Conservation (phyloP, 768 basidiomycete genomes). For the Tylopilus balloui region DNA sequence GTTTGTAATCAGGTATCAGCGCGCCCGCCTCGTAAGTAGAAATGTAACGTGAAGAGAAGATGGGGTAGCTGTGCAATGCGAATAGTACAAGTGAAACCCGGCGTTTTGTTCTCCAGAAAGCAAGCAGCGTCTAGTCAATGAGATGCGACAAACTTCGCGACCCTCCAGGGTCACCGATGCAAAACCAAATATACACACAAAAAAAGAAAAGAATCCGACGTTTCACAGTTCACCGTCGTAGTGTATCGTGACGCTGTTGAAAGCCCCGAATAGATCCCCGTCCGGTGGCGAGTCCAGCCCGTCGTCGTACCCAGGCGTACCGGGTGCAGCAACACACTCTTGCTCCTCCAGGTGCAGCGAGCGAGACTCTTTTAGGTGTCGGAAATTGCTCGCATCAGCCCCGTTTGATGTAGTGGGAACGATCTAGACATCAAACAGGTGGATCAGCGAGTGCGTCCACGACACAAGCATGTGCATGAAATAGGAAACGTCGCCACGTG, state of each 20-base stretch:
- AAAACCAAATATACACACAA: conserved; percentile 6
- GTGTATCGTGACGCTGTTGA: conserved; percentile 85
- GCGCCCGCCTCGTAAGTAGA: conserved; percentile 22
- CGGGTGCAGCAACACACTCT: conserved; percentile 33
- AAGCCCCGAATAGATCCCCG: conserved; percentile 77
- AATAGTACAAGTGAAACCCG: conserved; percentile 33
- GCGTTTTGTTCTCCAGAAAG: conserved; percentile 18
- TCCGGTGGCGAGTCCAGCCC: conserved; percentile 43
- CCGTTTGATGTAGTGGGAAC: conserved; percentile 71
- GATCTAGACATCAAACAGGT: conserved; percentile 50
- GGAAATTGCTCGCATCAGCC: conserved; percentile 84
- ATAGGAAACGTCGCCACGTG: conserved; percentile 13
- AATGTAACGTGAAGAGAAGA: conserved; percentile 16
- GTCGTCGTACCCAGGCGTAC: conserved; percentile 41
- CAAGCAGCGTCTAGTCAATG: conserved; percentile 23
- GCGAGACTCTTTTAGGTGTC: conserved; percentile 83
- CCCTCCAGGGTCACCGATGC: conserved; percentile 2
- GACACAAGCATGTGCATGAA: conserved; percentile 8
- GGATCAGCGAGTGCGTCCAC: conserved; percentile 26
- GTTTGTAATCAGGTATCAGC: conserved; percentile 28
- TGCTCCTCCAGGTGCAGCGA: conserved; percentile 86
- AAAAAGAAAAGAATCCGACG: neutral
- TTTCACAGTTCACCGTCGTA: conserved; percentile 65
- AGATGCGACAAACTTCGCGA: conserved; percentile 15
- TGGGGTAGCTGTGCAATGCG: conserved; percentile 26